Evolutionary conservation across 164 flowering plant genomes (phyloP).

Genomic region (Sextonia rubra): DNA sequence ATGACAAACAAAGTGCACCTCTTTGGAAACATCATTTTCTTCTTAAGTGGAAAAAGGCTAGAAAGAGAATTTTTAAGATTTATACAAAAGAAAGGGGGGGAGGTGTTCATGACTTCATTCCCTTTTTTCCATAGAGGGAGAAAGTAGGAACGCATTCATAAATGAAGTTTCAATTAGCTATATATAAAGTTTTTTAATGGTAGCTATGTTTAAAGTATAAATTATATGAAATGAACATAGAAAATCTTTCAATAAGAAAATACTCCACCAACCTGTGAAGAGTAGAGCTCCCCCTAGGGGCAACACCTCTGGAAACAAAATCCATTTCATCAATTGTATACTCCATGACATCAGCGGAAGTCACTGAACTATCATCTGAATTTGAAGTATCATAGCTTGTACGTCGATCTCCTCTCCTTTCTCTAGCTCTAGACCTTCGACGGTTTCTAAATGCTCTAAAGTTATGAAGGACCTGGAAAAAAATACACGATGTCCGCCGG

Average conservation of each 20-base stretch:
- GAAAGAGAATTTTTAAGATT: too few relatives aligned
- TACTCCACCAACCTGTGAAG: constrained; percentile 59
- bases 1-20: too few relatives aligned
- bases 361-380: constrained; percentile 82
- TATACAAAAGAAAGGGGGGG: too few relatives aligned
- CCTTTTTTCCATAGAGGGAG: too few relatives aligned
- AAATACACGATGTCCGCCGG: constrained; percentile 94
- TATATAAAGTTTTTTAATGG: too few relatives aligned
- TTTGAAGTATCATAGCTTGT: constrained; percentile 63
- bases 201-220: too few relatives aligned
- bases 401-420: constrained; percentile 54
- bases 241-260: not conserved
- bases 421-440: constrained; percentile 61
- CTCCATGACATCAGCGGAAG: constrained; percentile 60
- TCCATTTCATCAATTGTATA: constrained; percentile 64
- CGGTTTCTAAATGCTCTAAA: constrained; percentile 77
- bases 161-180: not conserved
- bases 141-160: too few relatives aligned
- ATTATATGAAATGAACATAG: not conserved
- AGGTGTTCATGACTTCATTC: too few relatives aligned
- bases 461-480: constrained; percentile 84
- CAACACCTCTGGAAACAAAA: constrained; percentile 31
- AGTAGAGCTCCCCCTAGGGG: constrained; percentile 40
- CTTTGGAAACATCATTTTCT: too few relatives aligned
- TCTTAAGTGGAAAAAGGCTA: too few relatives aligned